phyloP scores from a whole-genome alignment of 352 stramenopile species.

The Plasmopara viticola region DNA sequence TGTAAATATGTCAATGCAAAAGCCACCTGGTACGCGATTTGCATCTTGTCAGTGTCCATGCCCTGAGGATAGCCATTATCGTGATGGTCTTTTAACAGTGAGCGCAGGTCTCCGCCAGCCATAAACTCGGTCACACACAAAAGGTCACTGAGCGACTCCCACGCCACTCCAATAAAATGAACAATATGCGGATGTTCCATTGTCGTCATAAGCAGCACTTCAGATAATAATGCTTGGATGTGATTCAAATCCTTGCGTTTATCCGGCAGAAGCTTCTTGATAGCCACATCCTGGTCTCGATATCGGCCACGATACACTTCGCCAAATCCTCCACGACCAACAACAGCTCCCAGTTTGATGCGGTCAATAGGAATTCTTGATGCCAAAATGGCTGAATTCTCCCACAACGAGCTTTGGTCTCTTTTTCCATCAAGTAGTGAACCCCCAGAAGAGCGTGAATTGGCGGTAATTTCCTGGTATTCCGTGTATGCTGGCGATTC shows the following conservation, averaged over 20 bases:
- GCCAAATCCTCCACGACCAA: slow-evolving; percentile 6
- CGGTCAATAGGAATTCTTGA: slow-evolving; percentile 3
- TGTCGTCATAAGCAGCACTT: slow-evolving; percentile 36
- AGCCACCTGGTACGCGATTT: slow-evolving; percentile 31
- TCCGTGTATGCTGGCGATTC: too few species aligned
- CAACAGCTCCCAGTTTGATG: slow-evolving; percentile 5
- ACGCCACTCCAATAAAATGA: slow-evolving; percentile 46
- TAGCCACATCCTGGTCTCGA: slow-evolving; percentile 2
- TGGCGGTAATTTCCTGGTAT: too few species aligned
- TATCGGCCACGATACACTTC: slow-evolving; percentile 7
- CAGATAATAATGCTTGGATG: slow-evolving; percentile 34
- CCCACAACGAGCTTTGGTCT: slow-evolving; percentile 7
- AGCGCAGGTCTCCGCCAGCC: slow-evolving; percentile 36
- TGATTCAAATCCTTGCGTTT: slow-evolving; percentile 33
- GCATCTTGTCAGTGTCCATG: slow-evolving; percentile 26
- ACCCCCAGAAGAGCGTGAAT: too few species aligned
- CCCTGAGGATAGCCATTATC: slow-evolving; percentile 12
- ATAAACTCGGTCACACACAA: slow-evolving; percentile 49
- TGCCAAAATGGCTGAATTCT: slow-evolving; percentile 21
- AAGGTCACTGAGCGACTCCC: slow-evolving; percentile 43
- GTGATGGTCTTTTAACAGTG: slow-evolving; percentile 26
- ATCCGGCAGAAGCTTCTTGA: slow-evolving; percentile 21
- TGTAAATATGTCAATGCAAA: slow-evolving; percentile 33
- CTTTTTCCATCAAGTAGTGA: too few species aligned
- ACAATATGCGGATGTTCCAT: slow-evolving; percentile 51